phyloP scores from a whole-genome alignment of 2,329 filamentous ascomycete genomes.

The Cladosporium sp. region DNA sequence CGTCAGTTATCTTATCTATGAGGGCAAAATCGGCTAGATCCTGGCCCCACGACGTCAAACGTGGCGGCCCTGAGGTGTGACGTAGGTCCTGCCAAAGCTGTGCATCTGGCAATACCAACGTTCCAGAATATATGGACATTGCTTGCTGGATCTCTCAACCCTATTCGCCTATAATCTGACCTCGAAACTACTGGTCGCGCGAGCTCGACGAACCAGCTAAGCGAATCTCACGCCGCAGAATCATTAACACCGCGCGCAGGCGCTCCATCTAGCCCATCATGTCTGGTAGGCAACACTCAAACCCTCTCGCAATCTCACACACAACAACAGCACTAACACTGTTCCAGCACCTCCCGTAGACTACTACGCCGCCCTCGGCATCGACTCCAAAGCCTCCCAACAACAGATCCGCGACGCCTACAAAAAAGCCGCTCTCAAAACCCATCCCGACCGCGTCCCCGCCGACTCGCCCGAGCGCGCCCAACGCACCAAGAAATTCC shows the following conservation, averaged over 20 bases:
- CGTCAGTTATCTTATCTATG: no score
- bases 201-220: no score
- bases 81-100: no score
- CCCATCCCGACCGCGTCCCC: slow-evolving; percentile 87
- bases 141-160: no score
- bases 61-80: no score
- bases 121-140: no score
- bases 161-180: no score
- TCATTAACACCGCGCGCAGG: neutral
- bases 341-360: slow-evolving; percentile 32
- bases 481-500: slow-evolving; percentile 79
- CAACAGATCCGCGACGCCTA: slow-evolving; percentile 91
- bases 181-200: no score
- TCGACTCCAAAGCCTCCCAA: slow-evolving; percentile 63
- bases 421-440: slow-evolving; percentile 83
- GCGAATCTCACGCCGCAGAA: no score
- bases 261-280: slow-evolving; percentile 7
- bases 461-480: slow-evolving; percentile 77
- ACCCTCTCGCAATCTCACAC: neutral
- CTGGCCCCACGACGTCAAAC: no score
- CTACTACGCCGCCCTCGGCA: slow-evolving; percentile 34
- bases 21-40: no score
- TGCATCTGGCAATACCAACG: no score
- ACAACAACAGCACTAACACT: neutral
- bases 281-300: slow-evolving; percentile 15